Base-by-base conservation (phyloP, 495 filamentous ascomycete species). In the Aspergillus sparsus region DNA sequence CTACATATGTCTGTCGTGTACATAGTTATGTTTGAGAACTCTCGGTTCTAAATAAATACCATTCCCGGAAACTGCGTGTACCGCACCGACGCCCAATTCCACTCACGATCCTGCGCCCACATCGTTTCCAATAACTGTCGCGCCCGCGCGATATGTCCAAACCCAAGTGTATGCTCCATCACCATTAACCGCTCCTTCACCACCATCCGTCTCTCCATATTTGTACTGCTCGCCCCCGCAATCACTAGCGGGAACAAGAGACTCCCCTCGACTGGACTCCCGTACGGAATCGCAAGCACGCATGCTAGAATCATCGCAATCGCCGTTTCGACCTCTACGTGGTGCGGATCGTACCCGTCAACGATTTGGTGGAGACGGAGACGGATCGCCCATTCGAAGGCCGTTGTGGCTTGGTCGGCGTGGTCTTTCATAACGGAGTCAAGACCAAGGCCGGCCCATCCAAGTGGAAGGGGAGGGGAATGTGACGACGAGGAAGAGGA, bases 151-250 rank as follows among this genome's bases (percentile, higher is more conserved):
- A 71, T 71, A 61, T 71, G 69, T 18, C 59, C 57, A 44, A 69
- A 71, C 1, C 69, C 69, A 12, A 71, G 35, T 0, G 69, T 71
- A 46, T 66, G 67, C 27, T 71, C 69, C 64, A 71, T 69, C 0
- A 71, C 69, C 69, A 71, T 71, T 6, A 71, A 35, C 10, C 67
- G 58, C 46, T 71, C 67, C 34, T 71, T 71, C 5, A 69, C 64
- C 12, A 66, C 49, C 69, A 71, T 71, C 0, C 64, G 62, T 16
- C 69, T 47, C 33, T 71, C 69, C 49, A 68, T 60, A 6, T 45
- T 50, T 0, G 57, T 44, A 53, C 67, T 71, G 13, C 64, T 66
- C 0, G 69, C 68, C 11, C 69, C 69, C 2, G 69, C 65, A 27
- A 71, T 71, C 2, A 71, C 67, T 10, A 71, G 41, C 1, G 69